These are phyloP conservation scores for Aspergillus pseudoterreus DNA, from an alignment of 2,329 filamentous ascomycete genomes.

Conservation along the genomic window DNA sequence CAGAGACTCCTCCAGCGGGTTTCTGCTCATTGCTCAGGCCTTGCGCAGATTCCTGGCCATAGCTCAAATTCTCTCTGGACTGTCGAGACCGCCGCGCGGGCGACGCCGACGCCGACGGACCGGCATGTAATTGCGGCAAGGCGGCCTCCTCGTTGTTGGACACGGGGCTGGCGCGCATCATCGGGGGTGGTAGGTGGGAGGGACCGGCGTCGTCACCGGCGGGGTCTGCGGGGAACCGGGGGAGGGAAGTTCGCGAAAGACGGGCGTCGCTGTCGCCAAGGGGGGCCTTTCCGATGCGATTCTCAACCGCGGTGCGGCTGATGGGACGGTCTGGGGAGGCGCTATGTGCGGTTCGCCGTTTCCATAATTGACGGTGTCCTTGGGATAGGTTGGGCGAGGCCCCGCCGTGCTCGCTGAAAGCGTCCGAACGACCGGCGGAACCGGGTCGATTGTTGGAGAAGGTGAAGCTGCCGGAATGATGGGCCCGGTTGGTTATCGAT, in stretches of 20 bases:
- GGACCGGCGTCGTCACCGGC: conserved; percentile 2
- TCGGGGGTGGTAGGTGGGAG: conserved; percentile 6
- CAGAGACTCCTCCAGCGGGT: conserved; percentile 13
- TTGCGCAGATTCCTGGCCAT: conserved; percentile 15
- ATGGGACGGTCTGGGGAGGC: conserved; percentile 7
- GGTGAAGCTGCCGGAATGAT: conserved; percentile 15
- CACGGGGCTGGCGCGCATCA: conserved; percentile 10
- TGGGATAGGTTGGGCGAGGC: conserved; percentile 5
- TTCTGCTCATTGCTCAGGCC: conserved; percentile 15
- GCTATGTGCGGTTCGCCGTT: conserved; percentile 4
- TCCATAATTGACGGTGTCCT: conserved; percentile 8
- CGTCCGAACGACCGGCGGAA: conserved; percentile 14
- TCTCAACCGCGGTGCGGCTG: conserved; percentile 10
- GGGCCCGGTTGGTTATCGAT: conserved; percentile 13
- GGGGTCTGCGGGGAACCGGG: conserved; percentile 9
- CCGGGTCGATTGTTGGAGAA: conserved; percentile 11
- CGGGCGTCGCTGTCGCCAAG: conserved; percentile 9
- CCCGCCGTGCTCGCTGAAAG: conserved; percentile 9
- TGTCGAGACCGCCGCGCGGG: conserved; percentile 6
- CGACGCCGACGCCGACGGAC: conserved; percentile 2
- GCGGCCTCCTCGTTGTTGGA: conserved; percentile 3
- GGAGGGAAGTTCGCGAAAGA: conserved; percentile 7
- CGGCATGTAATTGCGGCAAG: neutral
- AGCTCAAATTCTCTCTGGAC: conserved; percentile 10
- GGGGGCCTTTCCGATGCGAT: conserved; percentile 7